These are phyloP conservation scores for Monilinia aucupariae DNA, from an alignment of 2,329 filamentous ascomycete species.

Conservation along the genomic window DNA sequence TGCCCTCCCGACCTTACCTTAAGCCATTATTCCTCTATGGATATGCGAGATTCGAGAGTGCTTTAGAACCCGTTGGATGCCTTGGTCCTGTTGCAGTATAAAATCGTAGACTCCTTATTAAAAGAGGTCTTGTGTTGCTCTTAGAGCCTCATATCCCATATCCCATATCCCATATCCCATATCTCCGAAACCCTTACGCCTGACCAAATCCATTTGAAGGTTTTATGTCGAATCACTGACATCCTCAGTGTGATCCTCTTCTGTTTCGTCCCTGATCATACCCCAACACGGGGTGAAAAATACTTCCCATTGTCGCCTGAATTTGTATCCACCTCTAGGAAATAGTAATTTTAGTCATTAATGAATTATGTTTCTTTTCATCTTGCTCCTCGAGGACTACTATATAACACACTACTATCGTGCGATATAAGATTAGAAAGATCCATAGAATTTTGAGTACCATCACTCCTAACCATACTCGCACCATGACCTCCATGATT, in stretches of 20 bases:
- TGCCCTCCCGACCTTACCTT: too few species aligned
- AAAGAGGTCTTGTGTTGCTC: background rate
- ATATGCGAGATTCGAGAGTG: background rate
- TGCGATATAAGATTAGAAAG: constrained; percentile 29
- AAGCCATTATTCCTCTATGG: too few species aligned
- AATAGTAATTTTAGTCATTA: background rate
- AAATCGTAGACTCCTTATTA: background rate
- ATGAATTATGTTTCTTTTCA: background rate
- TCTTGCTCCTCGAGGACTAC: constrained; percentile 26
- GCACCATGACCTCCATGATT: constrained; percentile 18
- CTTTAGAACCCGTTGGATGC: background rate
- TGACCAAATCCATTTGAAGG: constrained; percentile 28
- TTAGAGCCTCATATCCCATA: constrained; percentile 17
- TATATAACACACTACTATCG: constrained; percentile 30
- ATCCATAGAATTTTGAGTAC: constrained; percentile 35
- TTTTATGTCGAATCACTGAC: constrained; percentile 31
- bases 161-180: constrained; percentile 20
- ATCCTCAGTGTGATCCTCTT: constrained; percentile 65
- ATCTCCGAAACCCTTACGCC: constrained; percentile 21
- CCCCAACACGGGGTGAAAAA: constrained; percentile 70
- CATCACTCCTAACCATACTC: constrained; percentile 36
- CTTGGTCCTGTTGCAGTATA: background rate
- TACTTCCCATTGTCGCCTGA: constrained; percentile 56
- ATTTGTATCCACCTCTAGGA: background rate
- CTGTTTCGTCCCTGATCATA: constrained; percentile 83